phyloP scores from a whole-genome alignment of 352 stramenopile species.

The Thalassiosira delicatula region DNA sequence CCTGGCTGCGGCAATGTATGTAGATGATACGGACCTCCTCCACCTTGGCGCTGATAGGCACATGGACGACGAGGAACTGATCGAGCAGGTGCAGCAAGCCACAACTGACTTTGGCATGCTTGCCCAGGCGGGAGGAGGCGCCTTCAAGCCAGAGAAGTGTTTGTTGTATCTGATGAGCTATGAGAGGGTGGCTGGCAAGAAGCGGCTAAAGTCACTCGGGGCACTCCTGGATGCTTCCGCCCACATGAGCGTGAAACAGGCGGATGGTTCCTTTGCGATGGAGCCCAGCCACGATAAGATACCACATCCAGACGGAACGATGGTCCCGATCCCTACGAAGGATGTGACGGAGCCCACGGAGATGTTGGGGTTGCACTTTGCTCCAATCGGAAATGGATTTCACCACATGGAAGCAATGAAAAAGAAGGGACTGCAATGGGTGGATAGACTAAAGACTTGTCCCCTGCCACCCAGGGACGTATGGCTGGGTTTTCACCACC shows the following conservation, averaged over 20 bases:
- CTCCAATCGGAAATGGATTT: neutral
- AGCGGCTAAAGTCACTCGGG: neutral
- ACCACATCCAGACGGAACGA: neutral
- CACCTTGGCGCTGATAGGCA: neutral
- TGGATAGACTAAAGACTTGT: neutral
- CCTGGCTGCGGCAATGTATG: constrained; percentile 19
- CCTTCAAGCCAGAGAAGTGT: constrained; percentile 28
- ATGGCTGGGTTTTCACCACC: neutral
- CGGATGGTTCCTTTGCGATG: neutral
- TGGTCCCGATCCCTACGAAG: neutral
- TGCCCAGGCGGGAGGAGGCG: constrained; percentile 5
- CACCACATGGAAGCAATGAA: neutral
- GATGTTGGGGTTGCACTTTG: constrained; percentile 2
- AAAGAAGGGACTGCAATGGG: neutral
- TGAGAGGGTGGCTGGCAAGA: neutral
- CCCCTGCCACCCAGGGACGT: neutral
- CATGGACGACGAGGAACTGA: neutral
- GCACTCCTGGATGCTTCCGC: neutral
- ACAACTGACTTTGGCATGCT: neutral
- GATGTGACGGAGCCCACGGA: neutral
- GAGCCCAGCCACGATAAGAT: constrained; percentile 3
- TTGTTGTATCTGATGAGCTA: constrained; percentile 12
- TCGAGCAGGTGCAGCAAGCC: neutral
- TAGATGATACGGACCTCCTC: constrained; percentile 29
- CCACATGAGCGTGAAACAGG: neutral